phyloP scores from a whole-genome alignment of 176 grass and related monocot species.

The Lolium multiflorum region DNA sequence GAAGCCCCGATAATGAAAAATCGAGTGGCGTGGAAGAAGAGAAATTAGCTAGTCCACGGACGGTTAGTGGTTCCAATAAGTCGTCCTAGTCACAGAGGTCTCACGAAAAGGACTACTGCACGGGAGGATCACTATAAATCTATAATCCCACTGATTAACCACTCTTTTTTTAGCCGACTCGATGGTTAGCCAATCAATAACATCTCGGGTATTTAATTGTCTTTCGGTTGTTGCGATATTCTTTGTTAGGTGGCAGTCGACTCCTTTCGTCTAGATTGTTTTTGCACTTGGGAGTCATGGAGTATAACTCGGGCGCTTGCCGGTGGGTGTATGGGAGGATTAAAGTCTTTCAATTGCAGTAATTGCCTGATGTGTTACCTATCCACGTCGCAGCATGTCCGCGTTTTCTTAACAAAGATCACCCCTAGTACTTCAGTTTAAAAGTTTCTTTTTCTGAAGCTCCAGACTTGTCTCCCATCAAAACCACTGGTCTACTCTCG shows the following conservation, averaged over 20 bases:
- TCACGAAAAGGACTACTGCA: not conserved
- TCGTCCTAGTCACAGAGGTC: not conserved
- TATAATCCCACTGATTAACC: not conserved
- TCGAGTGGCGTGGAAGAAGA: not conserved
- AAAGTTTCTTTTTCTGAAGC: not conserved
- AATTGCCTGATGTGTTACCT: too few species aligned
- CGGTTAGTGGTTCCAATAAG: not conserved
- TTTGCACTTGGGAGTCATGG: too few species aligned
- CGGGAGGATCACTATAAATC: not conserved
- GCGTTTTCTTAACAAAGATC: not conserved
- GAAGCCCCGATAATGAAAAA: not conserved
- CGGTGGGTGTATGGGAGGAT: too few species aligned
- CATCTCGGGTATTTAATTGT: too few species aligned
- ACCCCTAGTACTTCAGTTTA: not conserved
- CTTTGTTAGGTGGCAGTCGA: too few species aligned
- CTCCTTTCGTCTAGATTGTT: too few species aligned
- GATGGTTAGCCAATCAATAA: not conserved
- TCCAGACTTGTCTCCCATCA: too few species aligned
- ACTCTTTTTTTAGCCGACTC: not conserved
- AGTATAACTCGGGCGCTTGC: too few species aligned
- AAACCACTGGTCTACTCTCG: too few species aligned
- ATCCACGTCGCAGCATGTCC: not conserved
- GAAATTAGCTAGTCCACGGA: not conserved
- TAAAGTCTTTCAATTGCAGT: too few species aligned
- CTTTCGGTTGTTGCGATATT: too few species aligned